Evolutionary conservation across 768 basidiomycete species (phyloP).

Genomic region (Boletus pseudo-olivaceus): DNA sequence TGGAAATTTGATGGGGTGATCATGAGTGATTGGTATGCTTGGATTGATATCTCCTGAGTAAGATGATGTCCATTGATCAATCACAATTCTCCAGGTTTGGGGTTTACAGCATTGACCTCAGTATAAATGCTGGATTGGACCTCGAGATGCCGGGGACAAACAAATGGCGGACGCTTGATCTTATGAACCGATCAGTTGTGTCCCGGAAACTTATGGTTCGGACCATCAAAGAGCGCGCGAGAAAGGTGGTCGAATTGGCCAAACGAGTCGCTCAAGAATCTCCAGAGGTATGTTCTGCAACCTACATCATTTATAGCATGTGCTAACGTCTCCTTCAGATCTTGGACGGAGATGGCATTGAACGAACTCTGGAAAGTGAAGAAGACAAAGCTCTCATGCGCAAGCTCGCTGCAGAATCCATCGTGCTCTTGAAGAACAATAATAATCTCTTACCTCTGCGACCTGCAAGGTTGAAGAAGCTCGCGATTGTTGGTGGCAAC

Average conservation of each 20-base stretch:
- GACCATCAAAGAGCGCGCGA: slow-evolving; percentile 63
- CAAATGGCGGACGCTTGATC: slow-evolving; percentile 72
- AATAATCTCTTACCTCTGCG: slow-evolving; percentile 34
- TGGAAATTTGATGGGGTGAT: slow-evolving; percentile 72
- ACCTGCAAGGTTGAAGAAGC: slow-evolving; percentile 52
- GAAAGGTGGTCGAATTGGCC: slow-evolving; percentile 62
- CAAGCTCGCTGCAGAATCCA: slow-evolving; percentile 61
- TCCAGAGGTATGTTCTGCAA: slow-evolving; percentile 48
- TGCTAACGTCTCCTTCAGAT: slow-evolving; percentile 37
- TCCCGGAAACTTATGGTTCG: slow-evolving; percentile 64
- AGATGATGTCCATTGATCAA: background rate
- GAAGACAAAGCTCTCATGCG: slow-evolving; percentile 64
- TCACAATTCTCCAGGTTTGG: slow-evolving; percentile 53
- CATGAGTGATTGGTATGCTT: slow-evolving; percentile 76
- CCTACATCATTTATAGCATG: background rate
- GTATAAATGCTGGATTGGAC: slow-evolving; percentile 74
- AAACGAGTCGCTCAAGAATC: slow-evolving; percentile 65
- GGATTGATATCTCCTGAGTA: background rate
- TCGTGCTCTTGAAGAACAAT: slow-evolving; percentile 76
- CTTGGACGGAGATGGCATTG: slow-evolving; percentile 66
- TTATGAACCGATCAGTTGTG: slow-evolving; percentile 56
- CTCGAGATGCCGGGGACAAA: slow-evolving; percentile 77
- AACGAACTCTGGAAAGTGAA: slow-evolving; percentile 58
- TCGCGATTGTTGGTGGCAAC: slow-evolving; percentile 72
- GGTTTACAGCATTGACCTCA: slow-evolving; percentile 58